These are phyloP conservation scores for Shiraia bambusicola DNA, from an alignment of 2,329 filamentous ascomycete genomes.

Conservation along the genomic window DNA sequence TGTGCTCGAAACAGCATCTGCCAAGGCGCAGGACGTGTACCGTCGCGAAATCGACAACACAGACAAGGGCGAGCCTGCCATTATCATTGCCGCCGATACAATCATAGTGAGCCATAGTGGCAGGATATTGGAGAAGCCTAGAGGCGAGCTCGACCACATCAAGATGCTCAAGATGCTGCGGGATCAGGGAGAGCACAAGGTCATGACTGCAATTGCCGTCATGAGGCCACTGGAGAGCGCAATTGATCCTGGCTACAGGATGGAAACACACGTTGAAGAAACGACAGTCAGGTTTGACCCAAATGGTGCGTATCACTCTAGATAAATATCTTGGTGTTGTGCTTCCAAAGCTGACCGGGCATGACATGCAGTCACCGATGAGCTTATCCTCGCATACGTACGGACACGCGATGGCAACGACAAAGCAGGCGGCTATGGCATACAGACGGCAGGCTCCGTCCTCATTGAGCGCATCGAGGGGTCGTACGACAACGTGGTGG, in stretches of 20 bases:
- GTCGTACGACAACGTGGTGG: slow-evolving; percentile 90
- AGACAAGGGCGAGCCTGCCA: slow-evolving; percentile 67
- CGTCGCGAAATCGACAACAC: slow-evolving; percentile 57
- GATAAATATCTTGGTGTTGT: too few species aligned
- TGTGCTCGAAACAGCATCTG: slow-evolving; percentile 79
- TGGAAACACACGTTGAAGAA: slow-evolving; percentile 83
- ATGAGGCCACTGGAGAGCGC: slow-evolving; percentile 81
- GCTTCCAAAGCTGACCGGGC: slow-evolving; percentile 5
- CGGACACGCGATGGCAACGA: slow-evolving; percentile 88
- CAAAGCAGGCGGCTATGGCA: slow-evolving; percentile 93
- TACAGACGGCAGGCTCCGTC: slow-evolving; percentile 85
- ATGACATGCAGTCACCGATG: slow-evolving; percentile 62
- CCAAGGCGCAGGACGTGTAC: slow-evolving; percentile 80
- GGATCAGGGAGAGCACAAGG: slow-evolving; percentile 75
- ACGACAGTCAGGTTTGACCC: slow-evolving; percentile 85
- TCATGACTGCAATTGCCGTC: slow-evolving; percentile 82
- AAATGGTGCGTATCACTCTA: slow-evolving; percentile 41
- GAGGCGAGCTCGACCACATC: slow-evolving; percentile 76
- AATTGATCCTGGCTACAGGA: slow-evolving; percentile 78
- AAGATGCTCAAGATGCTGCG: slow-evolving; percentile 80
- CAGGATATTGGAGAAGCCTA: slow-evolving; percentile 86
- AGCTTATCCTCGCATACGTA: slow-evolving; percentile 78
- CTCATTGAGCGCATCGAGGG: slow-evolving; percentile 88
- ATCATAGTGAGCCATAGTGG: slow-evolving; percentile 77
- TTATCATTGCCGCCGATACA: slow-evolving; percentile 90